Conservation (phyloP, 192 early-diverging fungal genomes). For the Coemansia aciculifera region DNA sequence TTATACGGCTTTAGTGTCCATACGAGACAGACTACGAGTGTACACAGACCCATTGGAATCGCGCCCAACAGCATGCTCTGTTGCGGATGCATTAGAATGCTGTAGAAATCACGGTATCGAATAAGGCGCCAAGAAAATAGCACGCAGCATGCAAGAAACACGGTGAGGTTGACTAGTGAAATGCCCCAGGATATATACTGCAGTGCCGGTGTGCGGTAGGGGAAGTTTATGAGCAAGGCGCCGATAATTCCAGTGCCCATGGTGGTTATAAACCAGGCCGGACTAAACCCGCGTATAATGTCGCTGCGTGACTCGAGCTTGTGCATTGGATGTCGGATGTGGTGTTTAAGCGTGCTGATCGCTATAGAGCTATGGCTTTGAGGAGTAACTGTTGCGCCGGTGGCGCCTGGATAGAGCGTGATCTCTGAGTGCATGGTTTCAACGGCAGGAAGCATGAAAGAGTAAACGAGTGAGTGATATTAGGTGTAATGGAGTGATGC, state of each 20-base stretch:
- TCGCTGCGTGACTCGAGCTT: conserved; percentile 37
- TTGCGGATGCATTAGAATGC: conserved; percentile 55
- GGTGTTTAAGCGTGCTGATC: conserved; percentile 8
- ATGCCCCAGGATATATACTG: conserved; percentile 47
- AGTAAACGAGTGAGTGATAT: not conserved
- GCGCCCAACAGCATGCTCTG: conserved; percentile 56
- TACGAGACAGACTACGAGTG: conserved; percentile 35
- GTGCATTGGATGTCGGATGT: conserved; percentile 50
- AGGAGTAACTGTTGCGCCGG: not conserved
- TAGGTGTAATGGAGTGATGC: not conserved
- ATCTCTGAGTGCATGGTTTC: conserved; percentile 21
- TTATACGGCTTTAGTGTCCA: conserved; percentile 27
- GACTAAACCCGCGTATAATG: conserved; percentile 54
- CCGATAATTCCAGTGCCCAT: conserved; percentile 59
- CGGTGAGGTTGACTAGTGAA: conserved; percentile 37
- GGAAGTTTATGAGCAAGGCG: conserved; percentile 39
- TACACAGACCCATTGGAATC: conserved; percentile 57
- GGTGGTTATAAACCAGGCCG: conserved; percentile 58
- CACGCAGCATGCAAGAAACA: conserved; percentile 30
- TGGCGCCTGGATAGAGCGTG: conserved; percentile 14
- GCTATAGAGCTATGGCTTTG: not conserved
- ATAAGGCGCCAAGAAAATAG: conserved; percentile 37
- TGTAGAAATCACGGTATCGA: conserved; percentile 47
- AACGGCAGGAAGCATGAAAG: conserved; percentile 4
- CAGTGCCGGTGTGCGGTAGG: conserved; percentile 44